Percentiles rank a stretch among this genome's conserved stretches.
phyloP scores from a whole-genome alignment of 495 filamentous ascomycete species.

The Penicillium robsamsonii region DNA sequence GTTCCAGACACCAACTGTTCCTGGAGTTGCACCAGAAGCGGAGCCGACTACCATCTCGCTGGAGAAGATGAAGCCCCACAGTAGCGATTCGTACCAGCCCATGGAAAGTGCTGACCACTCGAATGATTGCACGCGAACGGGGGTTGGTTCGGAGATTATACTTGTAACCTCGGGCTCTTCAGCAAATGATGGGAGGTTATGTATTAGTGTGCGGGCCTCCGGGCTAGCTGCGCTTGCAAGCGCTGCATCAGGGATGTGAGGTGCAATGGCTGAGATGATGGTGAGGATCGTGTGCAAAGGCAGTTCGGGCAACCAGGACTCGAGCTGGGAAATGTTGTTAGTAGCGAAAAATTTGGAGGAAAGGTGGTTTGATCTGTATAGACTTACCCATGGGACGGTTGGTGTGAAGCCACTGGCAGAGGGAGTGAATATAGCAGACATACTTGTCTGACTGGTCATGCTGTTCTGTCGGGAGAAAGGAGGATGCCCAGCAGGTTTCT shows the following conservation, averaged over 20 bases:
- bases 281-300: conserved; percentile 89
- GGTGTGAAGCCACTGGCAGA: conserved; percentile 67
- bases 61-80: conserved; percentile 95
- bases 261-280: conserved; percentile 59
- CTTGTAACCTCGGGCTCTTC: conserved; percentile 62
- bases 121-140: conserved; percentile 81
- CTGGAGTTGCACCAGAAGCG: conserved; percentile 51
- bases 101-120: conserved; percentile 91
- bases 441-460: conserved; percentile 74
- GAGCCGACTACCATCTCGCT: conserved; percentile 79
- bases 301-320: conserved; percentile 88
- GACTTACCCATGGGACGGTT: conserved; percentile 66
- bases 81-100: conserved; percentile 92
- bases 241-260: conserved; percentile 45
- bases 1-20: conserved; percentile 95
- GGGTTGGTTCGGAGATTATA: conserved; percentile 65
- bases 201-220: conserved; percentile 39
- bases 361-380: background rate
- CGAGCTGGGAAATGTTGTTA: conserved; percentile 60
- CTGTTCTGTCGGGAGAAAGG: conserved; percentile 91
- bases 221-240: conserved; percentile 35
- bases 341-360: background rate
- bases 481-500: conserved; percentile 84
- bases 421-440: conserved; percentile 54
- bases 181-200: conserved; percentile 57